A percentile compares a stretch with the other conserved stretches of the same genome.
These are phyloP conservation scores for Fusarium albosuccineum DNA, from an alignment of 2,329 filamentous ascomycete genomes.

Conservation along the genomic window DNA sequence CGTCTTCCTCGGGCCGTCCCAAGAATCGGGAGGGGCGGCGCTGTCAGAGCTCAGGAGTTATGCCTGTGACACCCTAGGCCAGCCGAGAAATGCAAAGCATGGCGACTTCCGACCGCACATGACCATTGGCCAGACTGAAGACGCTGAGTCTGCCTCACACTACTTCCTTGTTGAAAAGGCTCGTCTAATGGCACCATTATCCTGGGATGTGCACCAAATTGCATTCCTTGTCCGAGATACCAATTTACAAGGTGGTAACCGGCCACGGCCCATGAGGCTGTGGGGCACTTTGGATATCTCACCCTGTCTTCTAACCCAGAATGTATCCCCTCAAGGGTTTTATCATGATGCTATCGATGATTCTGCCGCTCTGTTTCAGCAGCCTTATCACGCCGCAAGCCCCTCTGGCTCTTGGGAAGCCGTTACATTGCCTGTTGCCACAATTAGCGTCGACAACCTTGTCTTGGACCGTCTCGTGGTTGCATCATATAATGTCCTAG, in stretches of 20 bases:
- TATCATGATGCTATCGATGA: slow-evolving; percentile 5
- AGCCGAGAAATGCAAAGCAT: slow-evolving; percentile 21
- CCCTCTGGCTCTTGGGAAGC: slow-evolving; percentile 15
- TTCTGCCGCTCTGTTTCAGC: slow-evolving; percentile 9
- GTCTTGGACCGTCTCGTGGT: slow-evolving; percentile 51
- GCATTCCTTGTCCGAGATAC: slow-evolving; percentile 66
- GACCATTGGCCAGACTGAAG: slow-evolving; percentile 71
- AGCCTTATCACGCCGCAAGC: slow-evolving; percentile 25
- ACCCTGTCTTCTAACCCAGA: slow-evolving; percentile 25
- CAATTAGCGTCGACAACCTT: neutral
- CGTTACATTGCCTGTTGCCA: neutral
- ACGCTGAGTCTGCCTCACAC: slow-evolving; percentile 59
- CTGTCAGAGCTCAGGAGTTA: slow-evolving; percentile 52
- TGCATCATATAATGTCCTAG: slow-evolving; percentile 67
- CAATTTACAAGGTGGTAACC: slow-evolving; percentile 44
- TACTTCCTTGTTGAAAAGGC: slow-evolving; percentile 67
- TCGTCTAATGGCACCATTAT: slow-evolving; percentile 59
- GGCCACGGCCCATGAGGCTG: slow-evolving; percentile 65
- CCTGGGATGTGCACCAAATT: slow-evolving; percentile 63
- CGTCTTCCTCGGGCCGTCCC: slow-evolving; percentile 56
- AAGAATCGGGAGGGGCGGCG: slow-evolving; percentile 9
- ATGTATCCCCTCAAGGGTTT: slow-evolving; percentile 14
- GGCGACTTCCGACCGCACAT: slow-evolving; percentile 61
- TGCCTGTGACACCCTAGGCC: slow-evolving; percentile 55
- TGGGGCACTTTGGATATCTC: slow-evolving; percentile 64